Evolutionary conservation across 768 basidiomycete genomes (phyloP), one percentile per base, ranked within the genome.

Genomic region (Hygrocybe punicea): DNA sequence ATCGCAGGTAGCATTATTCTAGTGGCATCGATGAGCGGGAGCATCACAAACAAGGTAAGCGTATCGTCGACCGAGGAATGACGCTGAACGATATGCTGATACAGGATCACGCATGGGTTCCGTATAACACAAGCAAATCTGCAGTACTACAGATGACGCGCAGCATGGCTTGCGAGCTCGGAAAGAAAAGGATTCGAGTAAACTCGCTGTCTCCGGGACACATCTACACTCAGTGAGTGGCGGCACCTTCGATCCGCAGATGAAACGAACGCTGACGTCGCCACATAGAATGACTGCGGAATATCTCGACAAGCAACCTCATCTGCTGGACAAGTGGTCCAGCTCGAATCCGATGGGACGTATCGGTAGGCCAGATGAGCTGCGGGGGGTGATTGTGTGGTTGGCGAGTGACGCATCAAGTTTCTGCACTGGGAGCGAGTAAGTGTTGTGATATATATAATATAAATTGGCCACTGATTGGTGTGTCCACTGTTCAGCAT

Each of bases 351-450:
- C 89, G 1, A 71, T 89, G 61, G 85, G 84, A 1, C 79, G 89
- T 6, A 77, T 91, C 33, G 89, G 89, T 4, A 73, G 85, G 8
- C 80, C 84, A 0, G 87, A 90, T 63, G 89, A 91, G 69, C 63
- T 90, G 65, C 77, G 89, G 1, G 89, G 89, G 1, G 86, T 88
- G 1, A 74, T 82, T 46, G 71, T 80, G 0, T 91, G 88, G 88
- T 72, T 91, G 8, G 84, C 87, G 24, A 84, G 82, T 60, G 87
- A 89, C 57, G 87, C 89, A 47, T 87, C 85, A 4, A 86, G 81
- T 29, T 91, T 85, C 67, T 89, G 86, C 64, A 91, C 89, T 0
- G 87, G 88, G 1, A 89, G 87, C 85, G 88, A 90, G 87, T 90
- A 63, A 53, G 87, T 83, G 37, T 14, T n/a, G 48, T 13, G 57